These are phyloP conservation scores for Solanum peruvianum DNA, from an alignment of 257 asterid species.

Conservation along the genomic window DNA sequence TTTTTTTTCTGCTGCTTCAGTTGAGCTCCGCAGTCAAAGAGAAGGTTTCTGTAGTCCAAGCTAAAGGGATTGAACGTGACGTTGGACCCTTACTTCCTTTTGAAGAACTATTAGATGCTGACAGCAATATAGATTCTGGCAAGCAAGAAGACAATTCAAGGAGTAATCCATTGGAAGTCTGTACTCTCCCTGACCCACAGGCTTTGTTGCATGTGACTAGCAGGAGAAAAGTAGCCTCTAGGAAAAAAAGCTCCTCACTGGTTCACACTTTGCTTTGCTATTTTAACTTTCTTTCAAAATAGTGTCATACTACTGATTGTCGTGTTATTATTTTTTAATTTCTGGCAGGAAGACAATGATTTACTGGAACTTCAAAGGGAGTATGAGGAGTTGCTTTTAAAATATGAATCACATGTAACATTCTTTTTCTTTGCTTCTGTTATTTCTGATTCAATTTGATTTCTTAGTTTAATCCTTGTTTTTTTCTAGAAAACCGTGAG, in stretches of 20 bases:
- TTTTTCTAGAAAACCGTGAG: constrained; percentile 47
- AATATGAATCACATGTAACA: constrained; percentile 65
- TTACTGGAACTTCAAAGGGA: constrained; percentile 39
- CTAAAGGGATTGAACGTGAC: constrained; percentile 21
- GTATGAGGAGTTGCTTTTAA: constrained; percentile 53
- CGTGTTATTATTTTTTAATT: neutral
- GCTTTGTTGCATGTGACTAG: constrained; percentile 78
- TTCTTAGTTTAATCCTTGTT: neutral
- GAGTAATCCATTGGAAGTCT: constrained; percentile 25
- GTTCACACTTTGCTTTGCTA: constrained; percentile 23
- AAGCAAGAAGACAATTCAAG: constrained; percentile 26
- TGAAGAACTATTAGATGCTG: constrained; percentile 51
- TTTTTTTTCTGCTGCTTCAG: constrained; percentile 33
- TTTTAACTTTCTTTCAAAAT: neutral
- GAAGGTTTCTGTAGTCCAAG: constrained; percentile 36
- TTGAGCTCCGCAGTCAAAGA: constrained; percentile 31
- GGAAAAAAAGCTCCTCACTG: constrained; percentile 54
- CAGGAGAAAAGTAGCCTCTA: constrained; percentile 54
- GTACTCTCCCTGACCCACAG: constrained; percentile 49
- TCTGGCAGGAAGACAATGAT: constrained; percentile 49
- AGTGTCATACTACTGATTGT: neutral
- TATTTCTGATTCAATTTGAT: constrained; percentile 2
- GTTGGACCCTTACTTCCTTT: constrained; percentile 59
- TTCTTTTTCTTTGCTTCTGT: constrained; percentile 16
- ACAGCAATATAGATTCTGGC: constrained; percentile 12